Evolutionary conservation across 371 early-diverging fungal species (phyloP).

Genomic region (Coemansia sp.): DNA sequence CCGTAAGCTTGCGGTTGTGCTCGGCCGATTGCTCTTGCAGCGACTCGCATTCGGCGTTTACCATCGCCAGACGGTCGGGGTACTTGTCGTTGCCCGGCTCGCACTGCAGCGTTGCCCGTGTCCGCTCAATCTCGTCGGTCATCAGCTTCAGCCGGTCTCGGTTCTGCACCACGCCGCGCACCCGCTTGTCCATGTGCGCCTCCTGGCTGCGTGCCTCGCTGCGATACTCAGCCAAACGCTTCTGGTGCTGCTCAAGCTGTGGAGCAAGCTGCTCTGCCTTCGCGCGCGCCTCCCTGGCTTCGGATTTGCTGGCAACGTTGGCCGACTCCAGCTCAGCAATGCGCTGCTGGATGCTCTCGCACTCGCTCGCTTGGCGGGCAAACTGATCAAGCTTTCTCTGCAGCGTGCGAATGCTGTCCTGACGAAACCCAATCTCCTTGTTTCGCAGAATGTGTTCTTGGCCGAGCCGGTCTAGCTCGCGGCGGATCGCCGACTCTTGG

Average conservation of each 20-base stretch:
- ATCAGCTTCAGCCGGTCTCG: constrained; percentile 38
- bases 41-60: constrained; percentile 30
- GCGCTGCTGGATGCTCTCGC: constrained; percentile 22
- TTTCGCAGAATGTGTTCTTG: constrained; percentile 52
- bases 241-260: constrained; percentile 39
- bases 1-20: constrained; percentile 2
- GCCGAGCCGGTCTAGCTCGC: constrained; percentile 59
- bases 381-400: constrained; percentile 51
- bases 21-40: constrained; percentile 7
- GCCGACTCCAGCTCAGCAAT: constrained; percentile 23
- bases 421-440: constrained; percentile 53
- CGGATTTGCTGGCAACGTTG: constrained; percentile 8
- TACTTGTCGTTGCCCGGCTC: constrained; percentile 34
- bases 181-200: constrained; percentile 43
- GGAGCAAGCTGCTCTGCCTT: constrained; percentile 36
- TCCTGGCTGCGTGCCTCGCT: constrained; percentile 42
- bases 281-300: constrained; percentile 17
- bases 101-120: constrained; percentile 24
- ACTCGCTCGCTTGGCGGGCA: constrained; percentile 31
- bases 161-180: constrained; percentile 27
- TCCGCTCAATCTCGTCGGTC: constrained; percentile 28
- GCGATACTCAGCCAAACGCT: constrained; percentile 44
- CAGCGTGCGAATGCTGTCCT: constrained; percentile 55
- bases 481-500: constrained; percentile 53
- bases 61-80: constrained; percentile 52